These are phyloP conservation scores for Suillus lakei DNA, from an alignment of 768 basidiomycete species.

Conservation along the genomic window DNA sequence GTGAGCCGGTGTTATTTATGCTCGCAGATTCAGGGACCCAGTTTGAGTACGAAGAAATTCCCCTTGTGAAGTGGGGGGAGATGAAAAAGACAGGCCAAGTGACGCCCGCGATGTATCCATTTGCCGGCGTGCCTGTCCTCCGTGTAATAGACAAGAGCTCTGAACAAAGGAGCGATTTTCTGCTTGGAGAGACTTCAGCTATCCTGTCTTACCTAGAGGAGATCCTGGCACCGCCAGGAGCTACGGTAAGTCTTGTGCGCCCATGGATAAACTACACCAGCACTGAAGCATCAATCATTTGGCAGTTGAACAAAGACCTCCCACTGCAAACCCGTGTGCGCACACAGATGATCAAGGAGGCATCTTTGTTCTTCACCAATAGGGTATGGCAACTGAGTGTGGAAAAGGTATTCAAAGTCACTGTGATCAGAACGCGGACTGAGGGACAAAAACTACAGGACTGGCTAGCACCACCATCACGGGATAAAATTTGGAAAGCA, in stretches of 20 bases:
- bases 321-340: conserved; percentile 21
- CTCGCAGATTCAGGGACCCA: conserved; percentile 29
- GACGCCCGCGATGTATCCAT: conserved; percentile 26
- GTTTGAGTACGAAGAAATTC: conserved; percentile 25
- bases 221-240: conserved; percentile 18
- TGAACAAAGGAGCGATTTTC: conserved; percentile 15
- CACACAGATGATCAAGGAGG: conserved; percentile 27
- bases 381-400: conserved; percentile 10
- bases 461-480: conserved; percentile 25
- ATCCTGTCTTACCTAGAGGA: conserved; percentile 30
- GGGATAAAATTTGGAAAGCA: conserved; percentile 25
- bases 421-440: not conserved
- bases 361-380: conserved; percentile 28
- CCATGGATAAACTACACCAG: not conserved
- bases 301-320: conserved; percentile 13
- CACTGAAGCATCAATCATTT: not conserved
- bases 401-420: conserved; percentile 14
- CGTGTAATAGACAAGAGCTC: conserved; percentile 21
- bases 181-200: conserved; percentile 30
- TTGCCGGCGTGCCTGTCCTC: conserved; percentile 28
- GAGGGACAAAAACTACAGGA: conserved; percentile 10
- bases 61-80: conserved; percentile 18
- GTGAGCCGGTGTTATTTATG: conserved; percentile 30
- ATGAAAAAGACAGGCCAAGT: conserved; percentile 21
- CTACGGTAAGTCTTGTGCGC: conserved; percentile 17